phyloP scores from a whole-genome alignment of 306 rosid genomes.

The Acacia crassicarpa region DNA sequence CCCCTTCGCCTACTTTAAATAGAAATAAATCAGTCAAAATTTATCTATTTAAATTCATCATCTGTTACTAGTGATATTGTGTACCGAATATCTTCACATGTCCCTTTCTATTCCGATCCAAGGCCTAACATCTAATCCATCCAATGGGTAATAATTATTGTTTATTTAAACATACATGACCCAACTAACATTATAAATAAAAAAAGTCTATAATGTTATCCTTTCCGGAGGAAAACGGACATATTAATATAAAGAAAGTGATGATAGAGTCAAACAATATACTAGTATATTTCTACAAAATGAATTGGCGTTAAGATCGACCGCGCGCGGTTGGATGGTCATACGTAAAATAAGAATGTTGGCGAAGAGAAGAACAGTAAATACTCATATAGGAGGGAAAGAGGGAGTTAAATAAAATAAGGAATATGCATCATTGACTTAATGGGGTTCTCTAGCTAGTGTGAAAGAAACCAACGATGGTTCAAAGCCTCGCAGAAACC shows the following conservation, averaged over 20 bases:
- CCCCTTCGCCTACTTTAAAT: too few relatives aligned
- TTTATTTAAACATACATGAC: not conserved
- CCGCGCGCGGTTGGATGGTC: not conserved
- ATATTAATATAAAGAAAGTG: not conserved
- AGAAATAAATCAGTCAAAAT: too few relatives aligned
- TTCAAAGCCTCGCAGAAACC: slow-evolving; percentile 38
- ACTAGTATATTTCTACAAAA: not conserved
- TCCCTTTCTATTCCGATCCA: too few relatives aligned
- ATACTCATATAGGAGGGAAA: not conserved
- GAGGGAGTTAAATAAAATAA: not conserved
- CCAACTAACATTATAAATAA: too few relatives aligned
- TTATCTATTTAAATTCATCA: too few relatives aligned
- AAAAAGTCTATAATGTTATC: not conserved
- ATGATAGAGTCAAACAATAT: not conserved
- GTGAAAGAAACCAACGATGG: slow-evolving; percentile 30
- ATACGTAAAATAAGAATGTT: not conserved
- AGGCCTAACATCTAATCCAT: too few relatives aligned
- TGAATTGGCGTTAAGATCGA: not conserved
- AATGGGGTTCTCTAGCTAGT: not conserved
- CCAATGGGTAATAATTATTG: not conserved
- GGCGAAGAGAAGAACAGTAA: not conserved
- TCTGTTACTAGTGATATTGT: not conserved
- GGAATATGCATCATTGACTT: slow-evolving; percentile 35
- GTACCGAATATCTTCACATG: not conserved
- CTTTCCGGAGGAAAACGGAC: not conserved